Evolutionary conservation across 2,329 filamentous ascomycete genomes (phyloP), one percentile per base, ranked within the genome.

Genomic region (Apiospora pterosperma): DNA sequence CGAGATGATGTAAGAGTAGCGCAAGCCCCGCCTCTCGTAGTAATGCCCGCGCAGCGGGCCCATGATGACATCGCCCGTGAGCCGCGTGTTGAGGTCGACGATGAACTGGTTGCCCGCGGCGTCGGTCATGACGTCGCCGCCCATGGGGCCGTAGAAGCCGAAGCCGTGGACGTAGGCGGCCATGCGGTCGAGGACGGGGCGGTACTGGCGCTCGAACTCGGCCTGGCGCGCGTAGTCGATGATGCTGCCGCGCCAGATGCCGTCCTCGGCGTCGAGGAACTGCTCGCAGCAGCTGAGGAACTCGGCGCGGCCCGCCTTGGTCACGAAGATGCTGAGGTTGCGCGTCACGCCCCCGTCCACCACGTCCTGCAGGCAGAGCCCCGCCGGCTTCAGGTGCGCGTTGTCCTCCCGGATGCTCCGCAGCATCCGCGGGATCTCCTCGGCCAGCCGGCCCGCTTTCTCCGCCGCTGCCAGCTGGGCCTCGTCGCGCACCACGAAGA

Each of bases 261-360:
- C 41, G 16, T 34, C 16, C 19, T n/a, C 39, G 7, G 5, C 28
- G 41, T 62, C 41, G 60, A 62, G 8, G 60, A 62, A 16, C 60
- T 62, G 60, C 23, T 62, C 60, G 23, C 23, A 34, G 39, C 60
- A 44, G 60, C 60, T 44, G 19, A 44, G 14, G 41, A 62, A 62
- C 38, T 44, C 60, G 38, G 41, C 60, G 2, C 60, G 60, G 16
- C 60, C 60, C 25, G 11, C 16, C 39, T 44, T 48, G 1, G 60
- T 52, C 25, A 62, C 41, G 28, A 62, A 62, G 58, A 60, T 21
- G 3, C 6, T 14, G 5, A 23, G 58, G 8, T n/a, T 16, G 58
- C 14, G 19, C 19, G 36, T 25, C 6, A 8, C 23, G 6, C 58
- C 58, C n/a, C n/a, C n/a, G 7, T 11, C 19, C 16, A 60, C 21